Evolutionary conservation across 768 basidiomycete species (phyloP).

Genomic region (Phaeolepiota aurea): DNA sequence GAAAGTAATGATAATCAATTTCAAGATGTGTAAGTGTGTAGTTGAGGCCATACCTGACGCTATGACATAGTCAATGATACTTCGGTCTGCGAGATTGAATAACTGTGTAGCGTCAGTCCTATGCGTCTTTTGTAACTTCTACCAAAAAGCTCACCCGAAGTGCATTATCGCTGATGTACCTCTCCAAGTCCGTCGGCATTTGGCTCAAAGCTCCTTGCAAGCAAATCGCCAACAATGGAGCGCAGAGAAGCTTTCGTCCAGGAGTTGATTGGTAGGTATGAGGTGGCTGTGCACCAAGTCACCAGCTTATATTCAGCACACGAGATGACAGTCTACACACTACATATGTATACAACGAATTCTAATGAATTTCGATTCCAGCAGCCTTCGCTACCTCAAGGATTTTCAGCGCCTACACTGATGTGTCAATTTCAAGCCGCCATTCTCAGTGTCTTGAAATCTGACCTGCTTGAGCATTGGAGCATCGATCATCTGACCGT

Average conservation of each 20-base stretch:
- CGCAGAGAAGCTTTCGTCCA: too few species aligned
- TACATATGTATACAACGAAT: too few species aligned
- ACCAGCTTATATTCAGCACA: too few species aligned
- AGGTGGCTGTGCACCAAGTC: too few species aligned
- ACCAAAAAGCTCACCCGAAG: conserved; percentile 48
- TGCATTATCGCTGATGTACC: conserved; percentile 74
- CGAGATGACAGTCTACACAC: too few species aligned
- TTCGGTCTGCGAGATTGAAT: conserved; percentile 78
- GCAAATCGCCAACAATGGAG: too few species aligned
- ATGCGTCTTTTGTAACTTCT: too few species aligned
- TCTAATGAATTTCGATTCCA: conserved; percentile 41
- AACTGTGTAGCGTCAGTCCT: too few species aligned
- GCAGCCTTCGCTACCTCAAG: conserved; percentile 47
- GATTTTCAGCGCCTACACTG: conserved; percentile 32
- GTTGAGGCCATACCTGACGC: conserved; percentile 55
- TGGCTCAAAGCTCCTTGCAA: too few species aligned
- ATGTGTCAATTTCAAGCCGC: background rate
- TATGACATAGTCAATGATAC: conserved; percentile 80
- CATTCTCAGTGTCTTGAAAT: background rate
- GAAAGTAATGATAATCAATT: conserved; percentile 1
- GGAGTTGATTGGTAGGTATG: too few species aligned
- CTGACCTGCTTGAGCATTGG: conserved; percentile 81
- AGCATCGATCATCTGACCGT: conserved; percentile 84
- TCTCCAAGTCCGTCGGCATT: conserved; percentile 59
- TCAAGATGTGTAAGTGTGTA: conserved; percentile 4